Evolutionary conservation across 306 rosid genomes (phyloP).

Genomic region (Albizia julibrissin): DNA sequence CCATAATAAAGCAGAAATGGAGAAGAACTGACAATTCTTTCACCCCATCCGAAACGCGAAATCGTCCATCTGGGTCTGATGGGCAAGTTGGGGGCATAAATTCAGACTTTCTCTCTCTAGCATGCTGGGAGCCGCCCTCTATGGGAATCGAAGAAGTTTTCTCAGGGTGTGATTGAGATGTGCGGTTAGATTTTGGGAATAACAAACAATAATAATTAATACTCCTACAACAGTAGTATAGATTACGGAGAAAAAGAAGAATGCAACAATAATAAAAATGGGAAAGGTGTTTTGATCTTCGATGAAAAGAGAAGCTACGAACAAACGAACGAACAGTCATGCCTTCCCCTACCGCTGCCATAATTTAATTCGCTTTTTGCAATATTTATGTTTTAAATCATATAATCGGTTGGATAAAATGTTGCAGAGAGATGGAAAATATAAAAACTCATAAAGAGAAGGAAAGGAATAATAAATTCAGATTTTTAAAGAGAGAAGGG

Average conservation of each 20-base stretch:
- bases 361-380: conserved; percentile 12
- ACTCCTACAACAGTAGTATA: conserved; percentile 1
- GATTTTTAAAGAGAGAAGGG: conserved; percentile 12
- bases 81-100: conserved; percentile 20
- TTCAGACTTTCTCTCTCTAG: conserved; percentile 46
- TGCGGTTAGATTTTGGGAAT: conserved; percentile 59
- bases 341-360: conserved; percentile 44
- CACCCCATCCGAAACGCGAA: neutral
- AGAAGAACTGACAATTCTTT: conserved; percentile 12
- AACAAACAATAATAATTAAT: conserved; percentile 32
- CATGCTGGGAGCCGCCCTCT: conserved; percentile 22
- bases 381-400: neutral
- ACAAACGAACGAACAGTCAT: conserved; percentile 42
- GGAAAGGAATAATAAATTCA: conserved; percentile 25
- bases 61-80: conserved; percentile 3
- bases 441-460: neutral
- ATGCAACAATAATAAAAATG: conserved; percentile 2
- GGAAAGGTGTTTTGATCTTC: conserved; percentile 24
- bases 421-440: conserved; percentile 11
- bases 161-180: conserved; percentile 47
- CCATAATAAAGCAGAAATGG: neutral
- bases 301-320: conserved; percentile 40
- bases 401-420: conserved; percentile 24
- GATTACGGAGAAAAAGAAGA: conserved; percentile 35
- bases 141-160: conserved; percentile 33